Base-by-base conservation (phyloP, 2,329 filamentous ascomycete genomes). In the Trichoderma sp. region DNA sequence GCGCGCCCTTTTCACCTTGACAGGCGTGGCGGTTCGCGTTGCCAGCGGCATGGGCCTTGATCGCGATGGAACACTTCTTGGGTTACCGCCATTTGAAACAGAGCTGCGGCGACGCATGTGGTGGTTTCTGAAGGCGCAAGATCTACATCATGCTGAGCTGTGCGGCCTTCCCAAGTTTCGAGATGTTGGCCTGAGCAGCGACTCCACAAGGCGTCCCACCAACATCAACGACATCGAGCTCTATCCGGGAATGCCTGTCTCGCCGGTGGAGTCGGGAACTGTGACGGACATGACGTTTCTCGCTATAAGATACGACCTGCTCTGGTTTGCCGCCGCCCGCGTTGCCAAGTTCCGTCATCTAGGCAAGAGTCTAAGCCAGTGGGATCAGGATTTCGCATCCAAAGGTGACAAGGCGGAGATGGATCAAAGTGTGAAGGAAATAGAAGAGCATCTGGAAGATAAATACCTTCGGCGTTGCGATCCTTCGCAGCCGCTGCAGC, bases 121-220 rank as follows among this genome's bases (percentile, higher is more conserved):
- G 58, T 59, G 58, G 58, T 59, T 59, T 59, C 37, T 59, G 58
- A 59, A 59, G 30, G 58, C 58, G 37, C 58, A 59, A 59, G 58
- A 59, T 46, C 34, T 30, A 59, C 58, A 59, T 7, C 14, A 59
- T 21, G 58, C 58, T 59, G 58, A 59, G 5, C 58, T 59, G 58
- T 59, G 58, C 37, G 58, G 58, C 37, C 58, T 59, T 59, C 58
- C 58, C 58, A 59, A 59, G 37, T 59, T 59, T 59, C 58, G 58
- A 46, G 58, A 59, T 16, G 37, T 59, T 59, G 58, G 58, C 37
- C 58, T 59, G 16, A 46, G 58, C 58, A 59, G 37, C 24, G 58
- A 59, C 58, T 59, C 58, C 24, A n/a, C 58, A 16, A 59, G 8
- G 37, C 58, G 37, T 46, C 58, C 58, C 58, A 59, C 58, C 58